These are phyloP conservation scores for Pseudozyma sp. DNA, from an alignment of 1,284 basidiomycete genomes.

Conservation along the genomic window DNA sequence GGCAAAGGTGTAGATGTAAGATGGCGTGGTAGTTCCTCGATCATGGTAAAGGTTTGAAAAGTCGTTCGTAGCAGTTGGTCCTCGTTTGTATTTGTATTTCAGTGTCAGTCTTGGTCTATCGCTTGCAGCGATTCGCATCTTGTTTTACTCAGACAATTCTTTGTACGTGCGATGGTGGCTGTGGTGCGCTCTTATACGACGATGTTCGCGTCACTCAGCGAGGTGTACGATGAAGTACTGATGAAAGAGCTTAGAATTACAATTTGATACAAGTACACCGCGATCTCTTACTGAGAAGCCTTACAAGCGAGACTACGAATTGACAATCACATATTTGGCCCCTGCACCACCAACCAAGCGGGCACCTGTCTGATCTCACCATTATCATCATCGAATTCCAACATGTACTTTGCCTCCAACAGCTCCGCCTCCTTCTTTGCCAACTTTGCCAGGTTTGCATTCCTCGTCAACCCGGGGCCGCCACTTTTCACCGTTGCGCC, in stretches of 20 bases:
- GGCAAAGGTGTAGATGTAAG: neutral
- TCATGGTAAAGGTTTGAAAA: neutral
- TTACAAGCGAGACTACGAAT: too few relatives aligned
- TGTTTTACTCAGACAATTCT: too few relatives aligned
- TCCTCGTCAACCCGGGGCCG: conserved; percentile 55
- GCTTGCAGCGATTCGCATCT: too few relatives aligned
- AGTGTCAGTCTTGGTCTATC: too few relatives aligned
- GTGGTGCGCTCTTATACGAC: too few relatives aligned
- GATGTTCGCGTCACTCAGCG: too few relatives aligned
- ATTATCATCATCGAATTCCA: conserved; percentile 68
- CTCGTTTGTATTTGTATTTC: too few relatives aligned
- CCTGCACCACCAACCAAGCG: conserved; percentile 65
- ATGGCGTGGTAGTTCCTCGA: neutral
- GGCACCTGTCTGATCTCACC: conserved; percentile 63
- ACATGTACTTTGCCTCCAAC: conserved; percentile 60
- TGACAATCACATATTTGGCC: conserved; percentile 45
- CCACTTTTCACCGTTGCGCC: conserved; percentile 63
- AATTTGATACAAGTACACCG: conserved; percentile 32
- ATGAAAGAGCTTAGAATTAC: too few relatives aligned
- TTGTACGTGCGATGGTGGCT: too few relatives aligned
- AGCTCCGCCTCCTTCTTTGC: conserved; percentile 58
- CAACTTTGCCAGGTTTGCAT: conserved; percentile 35
- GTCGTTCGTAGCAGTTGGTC: too few relatives aligned
- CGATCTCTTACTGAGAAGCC: too few relatives aligned
- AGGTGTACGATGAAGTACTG: too few relatives aligned